Evolutionary conservation across 2,329 filamentous ascomycete genomes (phyloP).

Genomic region (Biscogniauxia mediterranea): DNA sequence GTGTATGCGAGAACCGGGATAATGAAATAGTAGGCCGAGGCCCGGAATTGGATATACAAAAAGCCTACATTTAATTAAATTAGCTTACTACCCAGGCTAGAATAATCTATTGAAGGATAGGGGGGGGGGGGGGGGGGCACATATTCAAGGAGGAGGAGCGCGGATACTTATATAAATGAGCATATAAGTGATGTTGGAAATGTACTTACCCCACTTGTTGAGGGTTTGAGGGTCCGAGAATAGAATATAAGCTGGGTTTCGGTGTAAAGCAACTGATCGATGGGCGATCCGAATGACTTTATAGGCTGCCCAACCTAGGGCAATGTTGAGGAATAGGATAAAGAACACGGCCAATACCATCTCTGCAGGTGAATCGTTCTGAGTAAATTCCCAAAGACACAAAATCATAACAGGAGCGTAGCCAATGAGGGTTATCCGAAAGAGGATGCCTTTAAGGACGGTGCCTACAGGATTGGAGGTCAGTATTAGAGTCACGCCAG

Average conservation of each 20-base stretch:
- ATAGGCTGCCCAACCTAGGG: constrained; percentile 80
- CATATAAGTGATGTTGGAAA: neutral
- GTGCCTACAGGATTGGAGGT: constrained; percentile 47
- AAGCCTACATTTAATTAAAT: constrained; percentile 55
- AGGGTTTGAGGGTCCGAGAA: constrained; percentile 92
- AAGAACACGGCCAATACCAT: constrained; percentile 87
- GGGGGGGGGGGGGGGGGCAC: neutral
- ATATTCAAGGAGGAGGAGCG: neutral
- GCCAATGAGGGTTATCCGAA: constrained; percentile 84
- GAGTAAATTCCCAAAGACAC: constrained; percentile 90
- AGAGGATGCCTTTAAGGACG: constrained; percentile 89
- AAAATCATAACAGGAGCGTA: constrained; percentile 89
- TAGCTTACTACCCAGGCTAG: constrained; percentile 4
- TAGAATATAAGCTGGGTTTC: constrained; percentile 94
- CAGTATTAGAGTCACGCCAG: neutral
- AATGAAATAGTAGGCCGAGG: constrained; percentile 94
- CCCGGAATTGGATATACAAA: constrained; percentile 94
- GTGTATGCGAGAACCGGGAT: constrained; percentile 75
- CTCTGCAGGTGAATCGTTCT: constrained; percentile 79
- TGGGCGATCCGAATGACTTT: constrained; percentile 90
- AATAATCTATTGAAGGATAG: neutral
- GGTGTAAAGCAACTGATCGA: constrained; percentile 85
- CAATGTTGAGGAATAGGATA: constrained; percentile 74
- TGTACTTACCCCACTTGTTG: constrained; percentile 72
- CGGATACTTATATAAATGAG: neutral